A percentile compares a stretch with the other conserved stretches of the same genome.
These are phyloP conservation scores for Epichloe baconii DNA, from an alignment of 2,329 filamentous ascomycete species.

Conservation along the genomic window DNA sequence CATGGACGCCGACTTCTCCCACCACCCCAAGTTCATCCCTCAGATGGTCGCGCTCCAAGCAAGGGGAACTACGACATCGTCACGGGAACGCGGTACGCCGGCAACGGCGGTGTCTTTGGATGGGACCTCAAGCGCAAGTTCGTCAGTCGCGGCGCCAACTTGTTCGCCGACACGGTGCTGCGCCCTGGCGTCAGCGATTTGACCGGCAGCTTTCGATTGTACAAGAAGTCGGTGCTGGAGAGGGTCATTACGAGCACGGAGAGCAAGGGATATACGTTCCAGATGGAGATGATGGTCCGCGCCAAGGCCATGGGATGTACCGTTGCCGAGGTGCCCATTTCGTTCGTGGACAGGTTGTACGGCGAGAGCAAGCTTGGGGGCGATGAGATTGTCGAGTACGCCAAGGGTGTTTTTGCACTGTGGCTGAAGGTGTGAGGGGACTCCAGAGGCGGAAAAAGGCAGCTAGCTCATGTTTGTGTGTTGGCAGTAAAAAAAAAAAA, in stretches of 20 bases:
- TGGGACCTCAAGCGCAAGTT: conserved; percentile 92
- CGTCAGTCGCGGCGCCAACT: conserved; percentile 75
- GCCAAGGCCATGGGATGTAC: conserved; percentile 92
- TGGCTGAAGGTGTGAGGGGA: conserved; percentile 58
- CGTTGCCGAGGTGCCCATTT: conserved; percentile 91
- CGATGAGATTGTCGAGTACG: conserved; percentile 92
- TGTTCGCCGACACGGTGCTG: conserved; percentile 90
- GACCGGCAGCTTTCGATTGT: conserved; percentile 87
- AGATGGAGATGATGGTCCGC: conserved; percentile 99
- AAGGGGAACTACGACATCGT: conserved; percentile 80
- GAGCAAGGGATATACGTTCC: conserved; percentile 96
- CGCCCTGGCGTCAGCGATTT: conserved; percentile 89
- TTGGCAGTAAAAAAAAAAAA: too few species aligned
- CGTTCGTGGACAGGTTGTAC: conserved; percentile 89
- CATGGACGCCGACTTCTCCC: conserved; percentile 99
- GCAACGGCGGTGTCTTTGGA: conserved; percentile 78
- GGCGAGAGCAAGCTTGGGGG: conserved; percentile 91
- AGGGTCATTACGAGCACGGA: conserved; percentile 84
- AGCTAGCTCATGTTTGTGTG: too few species aligned
- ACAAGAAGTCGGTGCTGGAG: conserved; percentile 80
- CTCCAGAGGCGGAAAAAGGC: too few species aligned
- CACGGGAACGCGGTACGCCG: conserved; percentile 88
- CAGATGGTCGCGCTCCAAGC: conserved; percentile 79
- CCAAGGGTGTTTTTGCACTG: conserved; percentile 67
- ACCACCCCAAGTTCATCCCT: conserved; percentile 98